phyloP scores from a whole-genome alignment of 352 stramenopile species.

The Pythium brassicae region DNA sequence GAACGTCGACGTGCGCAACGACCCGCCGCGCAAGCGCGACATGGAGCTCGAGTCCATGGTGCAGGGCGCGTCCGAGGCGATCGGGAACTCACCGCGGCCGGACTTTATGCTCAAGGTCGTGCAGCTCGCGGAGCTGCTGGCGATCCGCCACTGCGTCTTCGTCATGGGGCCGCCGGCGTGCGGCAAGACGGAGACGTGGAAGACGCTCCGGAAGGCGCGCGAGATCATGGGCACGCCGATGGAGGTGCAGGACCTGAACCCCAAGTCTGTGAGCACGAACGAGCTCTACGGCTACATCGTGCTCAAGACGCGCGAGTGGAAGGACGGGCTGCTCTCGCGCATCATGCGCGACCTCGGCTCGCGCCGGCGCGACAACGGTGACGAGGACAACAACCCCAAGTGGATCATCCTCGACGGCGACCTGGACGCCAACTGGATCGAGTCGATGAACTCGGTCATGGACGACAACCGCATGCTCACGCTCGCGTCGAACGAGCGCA shows the following conservation, averaged over 20 bases:
- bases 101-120: constrained; percentile 94
- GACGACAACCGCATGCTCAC: constrained; percentile 97
- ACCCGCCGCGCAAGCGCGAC: constrained; percentile 91
- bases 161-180: constrained; percentile 93
- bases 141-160: constrained; percentile 96
- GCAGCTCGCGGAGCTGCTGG: constrained; percentile 92
- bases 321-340: constrained; percentile 92
- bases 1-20: constrained; percentile 86
- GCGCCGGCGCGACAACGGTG: constrained; percentile 82
- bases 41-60: constrained; percentile 91
- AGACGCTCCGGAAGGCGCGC: constrained; percentile 88
- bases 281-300: constrained; percentile 96
- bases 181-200: constrained; percentile 96
- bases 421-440: constrained; percentile 97
- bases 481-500: constrained; percentile 95
- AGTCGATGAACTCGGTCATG: constrained; percentile 97
- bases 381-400: constrained; percentile 92
- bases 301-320: constrained; percentile 94
- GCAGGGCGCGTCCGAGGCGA: constrained; percentile 71
- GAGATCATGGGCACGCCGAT: constrained; percentile 85
- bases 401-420: constrained; percentile 98
- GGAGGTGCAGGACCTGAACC: constrained; percentile 93
- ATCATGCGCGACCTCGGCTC: constrained; percentile 95
- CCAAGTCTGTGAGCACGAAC: constrained; percentile 95
- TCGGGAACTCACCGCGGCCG: constrained; percentile 73